Evolutionary conservation across 306 rosid species (phyloP).

Genomic region (Vigna nakashimae): DNA sequence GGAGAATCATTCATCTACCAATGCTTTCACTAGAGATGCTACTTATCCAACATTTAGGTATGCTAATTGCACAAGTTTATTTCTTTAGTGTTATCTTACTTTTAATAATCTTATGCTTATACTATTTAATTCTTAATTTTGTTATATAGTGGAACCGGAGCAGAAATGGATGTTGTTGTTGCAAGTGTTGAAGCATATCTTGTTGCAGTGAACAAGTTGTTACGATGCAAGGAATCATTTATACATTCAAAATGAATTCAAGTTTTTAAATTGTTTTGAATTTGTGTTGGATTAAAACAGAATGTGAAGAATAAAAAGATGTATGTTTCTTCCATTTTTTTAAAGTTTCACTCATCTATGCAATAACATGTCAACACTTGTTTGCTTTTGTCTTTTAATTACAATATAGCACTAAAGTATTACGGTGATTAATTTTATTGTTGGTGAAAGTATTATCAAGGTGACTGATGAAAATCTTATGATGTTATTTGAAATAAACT

Average conservation of each 20-base stretch:
- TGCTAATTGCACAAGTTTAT: not conserved
- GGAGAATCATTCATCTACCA: constrained; percentile 48
- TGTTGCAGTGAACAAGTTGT: constrained; percentile 77
- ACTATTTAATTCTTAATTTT: not conserved
- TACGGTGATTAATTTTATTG: too few relatives aligned
- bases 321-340: not conserved
- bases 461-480: too few relatives aligned
- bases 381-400: too few relatives aligned
- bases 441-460: too few relatives aligned
- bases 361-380: too few relatives aligned
- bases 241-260: constrained; percentile 27
- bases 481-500: too few relatives aligned
- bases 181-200: constrained; percentile 81
- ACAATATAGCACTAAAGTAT: too few relatives aligned
- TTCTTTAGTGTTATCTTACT: constrained; percentile 1
- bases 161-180: constrained; percentile 72
- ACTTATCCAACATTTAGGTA: constrained; percentile 72
- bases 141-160: constrained; percentile 72
- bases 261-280: constrained; percentile 21
- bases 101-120: too few relatives aligned
- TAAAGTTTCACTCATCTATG: too few relatives aligned
- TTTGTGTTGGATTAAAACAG: not conserved
- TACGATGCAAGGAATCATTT: constrained; percentile 53
- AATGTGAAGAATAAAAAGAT: too few relatives aligned
- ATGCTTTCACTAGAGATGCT: constrained; percentile 52